Conservation (phyloP, 2,329 filamentous ascomycete species). For the Phyllosticta citribraziliensis region DNA sequence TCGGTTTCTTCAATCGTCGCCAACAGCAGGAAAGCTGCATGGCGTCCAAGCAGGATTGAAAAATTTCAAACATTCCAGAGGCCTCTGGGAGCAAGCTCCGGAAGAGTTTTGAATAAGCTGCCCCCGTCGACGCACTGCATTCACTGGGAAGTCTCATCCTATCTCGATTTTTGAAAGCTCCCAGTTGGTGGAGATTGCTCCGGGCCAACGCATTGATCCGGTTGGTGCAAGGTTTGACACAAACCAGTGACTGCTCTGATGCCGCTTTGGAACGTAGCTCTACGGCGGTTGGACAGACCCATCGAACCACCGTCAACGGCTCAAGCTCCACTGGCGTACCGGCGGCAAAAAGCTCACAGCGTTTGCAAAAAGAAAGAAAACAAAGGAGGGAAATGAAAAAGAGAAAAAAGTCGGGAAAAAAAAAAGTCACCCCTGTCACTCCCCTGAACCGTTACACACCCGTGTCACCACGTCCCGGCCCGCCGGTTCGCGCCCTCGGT, state of each 20-base stretch:
- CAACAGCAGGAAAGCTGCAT: neutral
- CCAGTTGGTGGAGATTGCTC: neutral
- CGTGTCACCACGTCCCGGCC: neutral
- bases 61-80: neutral
- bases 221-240: neutral
- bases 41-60: neutral
- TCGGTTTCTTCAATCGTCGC: neutral
- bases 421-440: neutral
- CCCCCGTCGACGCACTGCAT: neutral
- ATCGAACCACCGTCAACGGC: neutral
- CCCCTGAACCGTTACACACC: neutral
- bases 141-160: neutral
- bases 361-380: too few relatives aligned
- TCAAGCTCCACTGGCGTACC: too few relatives aligned
- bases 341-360: too few relatives aligned
- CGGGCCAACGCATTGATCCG: neutral
- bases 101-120: neutral
- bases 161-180: neutral
- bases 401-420: neutral
- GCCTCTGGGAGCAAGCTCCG: neutral
- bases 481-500: neutral
- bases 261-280: neutral
- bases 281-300: neutral
- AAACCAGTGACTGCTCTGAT: neutral
- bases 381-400: neutral